phyloP scores from a whole-genome alignment of 2,329 filamentous ascomycete species.

The Colletotrichum horii region DNA sequence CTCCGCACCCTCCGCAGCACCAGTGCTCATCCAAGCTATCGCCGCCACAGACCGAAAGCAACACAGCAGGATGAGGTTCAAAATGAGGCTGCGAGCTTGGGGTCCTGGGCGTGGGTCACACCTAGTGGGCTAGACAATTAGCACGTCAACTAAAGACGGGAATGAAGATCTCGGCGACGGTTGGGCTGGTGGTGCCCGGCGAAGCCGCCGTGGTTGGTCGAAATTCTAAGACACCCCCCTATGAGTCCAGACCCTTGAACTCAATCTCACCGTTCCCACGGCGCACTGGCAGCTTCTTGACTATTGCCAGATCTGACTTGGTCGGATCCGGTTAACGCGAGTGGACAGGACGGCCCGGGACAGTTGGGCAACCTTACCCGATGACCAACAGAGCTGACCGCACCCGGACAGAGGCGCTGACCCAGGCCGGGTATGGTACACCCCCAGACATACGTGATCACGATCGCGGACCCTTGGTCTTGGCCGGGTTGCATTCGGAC shows the following conservation, averaged over 20 bases:
- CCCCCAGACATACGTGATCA: neutral
- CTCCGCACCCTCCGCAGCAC: neutral
- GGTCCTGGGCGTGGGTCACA: neutral
- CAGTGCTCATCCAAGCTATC: neutral
- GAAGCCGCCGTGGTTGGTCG: neutral
- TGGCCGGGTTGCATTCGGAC: neutral
- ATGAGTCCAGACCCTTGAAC: neutral
- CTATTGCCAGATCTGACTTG: neutral
- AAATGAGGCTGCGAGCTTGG: neutral
- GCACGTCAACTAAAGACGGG: neutral
- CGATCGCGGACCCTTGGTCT: neutral
- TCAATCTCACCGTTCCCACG: neutral
- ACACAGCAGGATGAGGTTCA: neutral
- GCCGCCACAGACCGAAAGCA: constrained; percentile 5
- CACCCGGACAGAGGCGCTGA: constrained; percentile 4
- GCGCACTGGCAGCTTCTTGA: neutral
- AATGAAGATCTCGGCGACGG: neutral
- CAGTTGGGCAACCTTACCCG: neutral
- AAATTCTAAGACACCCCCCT: neutral
- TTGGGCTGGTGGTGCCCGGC: neutral
- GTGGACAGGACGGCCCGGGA: neutral
- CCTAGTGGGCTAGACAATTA: neutral
- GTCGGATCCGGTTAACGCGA: neutral
- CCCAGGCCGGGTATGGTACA: neutral
- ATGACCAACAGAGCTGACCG: neutral